These are phyloP conservation scores for Puccinellia tenuiflora DNA, from an alignment of 176 grass and related monocot genomes.

Conservation along the genomic window DNA sequence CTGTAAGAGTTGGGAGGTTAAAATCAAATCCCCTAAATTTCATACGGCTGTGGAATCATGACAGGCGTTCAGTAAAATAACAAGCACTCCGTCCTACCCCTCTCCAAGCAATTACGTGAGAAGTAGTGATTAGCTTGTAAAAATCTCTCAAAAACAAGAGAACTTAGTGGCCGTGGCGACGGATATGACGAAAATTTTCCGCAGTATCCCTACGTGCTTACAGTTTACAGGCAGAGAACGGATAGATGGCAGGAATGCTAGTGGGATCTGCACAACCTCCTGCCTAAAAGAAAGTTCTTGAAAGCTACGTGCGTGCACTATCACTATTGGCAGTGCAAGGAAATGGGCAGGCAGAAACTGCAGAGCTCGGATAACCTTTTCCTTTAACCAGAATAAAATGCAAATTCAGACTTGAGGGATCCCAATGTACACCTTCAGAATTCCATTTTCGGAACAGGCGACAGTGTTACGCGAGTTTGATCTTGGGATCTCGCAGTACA, in stretches of 20 bases:
- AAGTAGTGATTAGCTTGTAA: background rate
- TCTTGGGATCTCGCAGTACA: background rate
- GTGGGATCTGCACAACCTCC: background rate
- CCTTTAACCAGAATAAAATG: background rate
- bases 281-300: background rate
- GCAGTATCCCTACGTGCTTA: background rate
- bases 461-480: background rate
- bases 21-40: background rate
- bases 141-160: background rate
- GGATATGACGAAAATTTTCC: background rate
- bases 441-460: background rate
- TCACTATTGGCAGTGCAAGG: background rate
- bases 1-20: background rate
- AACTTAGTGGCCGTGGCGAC: background rate
- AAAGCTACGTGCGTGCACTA: background rate
- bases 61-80: background rate
- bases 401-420: slow-evolving; percentile 7
- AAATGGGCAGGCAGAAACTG: background rate
- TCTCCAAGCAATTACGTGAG: background rate
- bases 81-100: background rate
- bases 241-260: slow-evolving; percentile 1
- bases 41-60: background rate
- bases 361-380: background rate
- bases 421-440: background rate
- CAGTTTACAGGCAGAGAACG: background rate